Conservation (phyloP, 371 early-diverging fungal genomes). For the Circinella umbellata region DNA sequence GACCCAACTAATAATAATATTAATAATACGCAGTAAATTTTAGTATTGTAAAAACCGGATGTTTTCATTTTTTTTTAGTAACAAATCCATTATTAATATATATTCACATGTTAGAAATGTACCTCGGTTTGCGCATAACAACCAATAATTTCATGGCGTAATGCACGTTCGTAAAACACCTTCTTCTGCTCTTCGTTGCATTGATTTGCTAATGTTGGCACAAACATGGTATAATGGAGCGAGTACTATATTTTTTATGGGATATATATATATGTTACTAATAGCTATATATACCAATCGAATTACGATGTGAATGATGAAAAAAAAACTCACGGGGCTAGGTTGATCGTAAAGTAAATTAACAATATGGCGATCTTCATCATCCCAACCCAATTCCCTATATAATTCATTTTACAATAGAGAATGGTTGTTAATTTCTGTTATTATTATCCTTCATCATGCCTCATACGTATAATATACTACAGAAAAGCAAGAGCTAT, state of each 20-base stretch:
- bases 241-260: neutral
- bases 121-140: constrained; percentile 87
- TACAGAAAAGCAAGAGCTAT: too few species aligned
- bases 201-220: constrained; percentile 78
- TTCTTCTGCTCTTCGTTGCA: constrained; percentile 81
- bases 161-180: constrained; percentile 76
- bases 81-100: neutral
- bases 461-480: too few species aligned
- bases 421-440: too few species aligned
- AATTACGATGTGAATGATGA: too few species aligned
- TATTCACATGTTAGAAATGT: neutral
- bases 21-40: neutral
- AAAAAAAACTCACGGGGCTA: neutral
- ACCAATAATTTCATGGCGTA: constrained; percentile 78
- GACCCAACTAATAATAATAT: constrained; percentile 27
- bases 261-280: too few species aligned
- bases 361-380: neutral
- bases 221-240: constrained; percentile 61
- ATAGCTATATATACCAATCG: too few species aligned
- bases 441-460: too few species aligned
- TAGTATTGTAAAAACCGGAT: too few species aligned
- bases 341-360: neutral
- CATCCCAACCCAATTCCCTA: neutral
- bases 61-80: too few species aligned
- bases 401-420: too few species aligned